Evolutionary conservation across 2,329 filamentous ascomycete species (phyloP).

Genomic region (Cladophialophora yegresii): DNA sequence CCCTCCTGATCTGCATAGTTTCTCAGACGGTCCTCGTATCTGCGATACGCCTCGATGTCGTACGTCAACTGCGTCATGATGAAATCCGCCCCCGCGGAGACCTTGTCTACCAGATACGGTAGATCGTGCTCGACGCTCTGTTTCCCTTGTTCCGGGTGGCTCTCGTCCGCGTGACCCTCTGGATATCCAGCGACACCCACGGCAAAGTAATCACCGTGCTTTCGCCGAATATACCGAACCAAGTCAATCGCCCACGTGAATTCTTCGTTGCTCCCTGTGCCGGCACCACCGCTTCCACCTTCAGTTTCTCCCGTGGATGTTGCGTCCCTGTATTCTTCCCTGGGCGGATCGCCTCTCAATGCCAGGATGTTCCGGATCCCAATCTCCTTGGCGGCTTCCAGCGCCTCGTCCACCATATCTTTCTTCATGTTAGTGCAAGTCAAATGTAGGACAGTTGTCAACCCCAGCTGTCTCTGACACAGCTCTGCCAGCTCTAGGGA

Average conservation of each 20-base stretch:
- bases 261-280: constrained; percentile 61
- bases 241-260: constrained; percentile 89
- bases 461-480: constrained; percentile 84
- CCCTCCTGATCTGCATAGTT: constrained; percentile 71
- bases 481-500: constrained; percentile 93
- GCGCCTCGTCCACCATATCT: constrained; percentile 77
- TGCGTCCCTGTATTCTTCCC: constrained; percentile 76
- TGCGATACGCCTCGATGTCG: constrained; percentile 77
- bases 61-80: constrained; percentile 99
- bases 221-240: constrained; percentile 81
- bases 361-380: constrained; percentile 94
- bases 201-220: constrained; percentile 93
- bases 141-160: constrained; percentile 71
- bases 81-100: constrained; percentile 88
- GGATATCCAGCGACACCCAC: constrained; percentile 93
- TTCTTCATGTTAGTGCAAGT: constrained; percentile 98
- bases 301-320: constrained; percentile 51
- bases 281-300: constrained; percentile 37
- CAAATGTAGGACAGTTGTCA: constrained; percentile 93
- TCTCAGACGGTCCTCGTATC: constrained; percentile 74
- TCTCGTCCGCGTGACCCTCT: constrained; percentile 91
- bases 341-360: constrained; percentile 84
- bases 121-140: constrained; percentile 68
- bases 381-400: constrained; percentile 85
- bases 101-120: constrained; percentile 87